phyloP scores from a whole-genome alignment of 768 basidiomycete genomes.

The Lactarius sp. region DNA sequence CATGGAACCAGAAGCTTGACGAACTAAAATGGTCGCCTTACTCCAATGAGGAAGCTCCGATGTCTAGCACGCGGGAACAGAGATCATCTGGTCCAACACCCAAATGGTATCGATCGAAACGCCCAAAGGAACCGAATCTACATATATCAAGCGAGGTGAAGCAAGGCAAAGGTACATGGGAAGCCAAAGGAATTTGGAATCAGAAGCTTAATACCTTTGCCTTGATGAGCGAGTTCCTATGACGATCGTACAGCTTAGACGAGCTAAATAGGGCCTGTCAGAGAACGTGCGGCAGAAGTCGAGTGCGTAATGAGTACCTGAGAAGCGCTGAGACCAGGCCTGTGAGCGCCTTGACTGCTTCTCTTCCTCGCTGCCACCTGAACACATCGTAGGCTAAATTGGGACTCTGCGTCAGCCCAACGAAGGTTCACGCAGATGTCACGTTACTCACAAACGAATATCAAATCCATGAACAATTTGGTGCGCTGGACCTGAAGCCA shows the following conservation, averaged over 20 bases:
- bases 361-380: conserved; percentile 54
- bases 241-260: conserved; percentile 70
- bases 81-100: not conserved
- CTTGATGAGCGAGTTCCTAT: conserved; percentile 59
- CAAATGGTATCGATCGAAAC: conserved; percentile 15
- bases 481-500: conserved; percentile 68
- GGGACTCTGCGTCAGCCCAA: conserved; percentile 7
- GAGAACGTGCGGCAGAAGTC: conserved; percentile 21
- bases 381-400: conserved; percentile 74
- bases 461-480: conserved; percentile 78
- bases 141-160: conserved; percentile 15
- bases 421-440: conserved; percentile 19
- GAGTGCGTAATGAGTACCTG: conserved; percentile 44
- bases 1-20: not conserved
- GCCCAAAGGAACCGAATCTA: conserved; percentile 12
- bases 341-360: conserved; percentile 56
- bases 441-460: conserved; percentile 70
- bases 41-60: not conserved
- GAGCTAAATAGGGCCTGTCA: conserved; percentile 41
- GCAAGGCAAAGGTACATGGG: conserved; percentile 10
- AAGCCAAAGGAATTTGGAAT: conserved; percentile 12
- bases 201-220: conserved; percentile 43
- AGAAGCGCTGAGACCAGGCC: conserved; percentile 68
- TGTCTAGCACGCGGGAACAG: conserved; percentile 1
- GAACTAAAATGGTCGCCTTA: not conserved